Percentiles rank a stretch among this genome's conserved stretches.
phyloP scores from a whole-genome alignment of 2,329 filamentous ascomycete species.

The Aspergillus persii region DNA sequence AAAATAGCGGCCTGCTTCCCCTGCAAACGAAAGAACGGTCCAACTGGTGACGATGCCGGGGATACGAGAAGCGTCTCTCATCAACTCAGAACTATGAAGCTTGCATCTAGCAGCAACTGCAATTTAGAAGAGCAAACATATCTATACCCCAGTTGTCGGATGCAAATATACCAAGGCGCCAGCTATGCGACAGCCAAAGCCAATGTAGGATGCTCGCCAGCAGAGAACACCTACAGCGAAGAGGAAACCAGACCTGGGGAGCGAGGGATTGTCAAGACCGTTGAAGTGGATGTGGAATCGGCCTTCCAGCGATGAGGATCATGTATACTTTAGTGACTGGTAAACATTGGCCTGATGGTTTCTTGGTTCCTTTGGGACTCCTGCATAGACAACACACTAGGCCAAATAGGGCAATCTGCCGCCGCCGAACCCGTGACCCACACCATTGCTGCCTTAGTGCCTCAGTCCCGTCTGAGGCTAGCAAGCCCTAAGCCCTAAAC shows the following conservation, averaged over 20 bases:
- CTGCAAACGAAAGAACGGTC: neutral
- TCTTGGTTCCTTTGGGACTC: no score
- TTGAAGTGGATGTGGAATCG: conserved; percentile 24
- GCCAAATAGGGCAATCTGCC: neutral
- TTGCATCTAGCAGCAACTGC: neutral
- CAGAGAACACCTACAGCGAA: neutral
- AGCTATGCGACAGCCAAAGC: conserved; percentile 15
- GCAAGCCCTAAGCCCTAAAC: conserved; percentile 40
- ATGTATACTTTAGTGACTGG: neutral
- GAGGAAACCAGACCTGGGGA: neutral
- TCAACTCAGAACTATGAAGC: neutral
- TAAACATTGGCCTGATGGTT: no score
- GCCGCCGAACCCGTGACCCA: conserved; percentile 16
- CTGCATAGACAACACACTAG: neutral
- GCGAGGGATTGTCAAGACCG: conserved; percentile 20
- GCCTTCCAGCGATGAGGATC: neutral
- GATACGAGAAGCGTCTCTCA: neutral
- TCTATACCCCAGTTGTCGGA: neutral
- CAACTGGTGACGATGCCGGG: neutral
- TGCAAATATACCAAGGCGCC: conserved; percentile 8
- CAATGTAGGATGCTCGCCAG: neutral
- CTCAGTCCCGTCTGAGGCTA: neutral
- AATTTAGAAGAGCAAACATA: no score
- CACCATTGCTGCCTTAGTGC: neutral
- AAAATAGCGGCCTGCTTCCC: conserved; percentile 13